Conservation (phyloP, 1,284 basidiomycete genomes). For the Tremellales sp. region DNA sequence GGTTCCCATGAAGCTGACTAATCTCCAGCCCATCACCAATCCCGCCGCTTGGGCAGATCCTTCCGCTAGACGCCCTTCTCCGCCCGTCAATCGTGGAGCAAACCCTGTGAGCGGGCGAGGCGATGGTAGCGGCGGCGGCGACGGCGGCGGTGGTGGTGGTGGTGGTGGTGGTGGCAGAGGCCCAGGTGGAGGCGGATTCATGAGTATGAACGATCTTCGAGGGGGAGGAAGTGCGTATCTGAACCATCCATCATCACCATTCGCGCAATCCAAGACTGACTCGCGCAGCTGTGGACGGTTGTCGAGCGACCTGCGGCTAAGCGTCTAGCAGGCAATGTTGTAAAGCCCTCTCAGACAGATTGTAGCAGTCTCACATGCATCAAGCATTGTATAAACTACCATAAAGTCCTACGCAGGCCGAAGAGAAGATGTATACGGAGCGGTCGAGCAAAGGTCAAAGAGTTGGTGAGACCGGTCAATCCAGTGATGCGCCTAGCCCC, state of each 20-base stretch:
- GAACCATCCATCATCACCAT: no score
- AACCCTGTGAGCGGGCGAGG: slow-evolving; percentile 9
- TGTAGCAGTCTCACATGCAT: neutral
- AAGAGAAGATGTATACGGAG: neutral
- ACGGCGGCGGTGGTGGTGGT: slow-evolving; percentile 11
- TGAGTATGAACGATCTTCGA: slow-evolving; percentile 6
- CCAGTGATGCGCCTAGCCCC: neutral
- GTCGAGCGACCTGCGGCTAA: neutral
- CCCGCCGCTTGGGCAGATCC: slow-evolving; percentile 25
- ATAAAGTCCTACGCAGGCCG: neutral
- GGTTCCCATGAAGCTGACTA: neutral
- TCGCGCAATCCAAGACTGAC: neutral
- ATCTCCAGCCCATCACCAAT: slow-evolving; percentile 29
- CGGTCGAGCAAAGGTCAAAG: neutral
- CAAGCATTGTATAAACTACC: neutral
- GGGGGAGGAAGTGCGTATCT: neutral
- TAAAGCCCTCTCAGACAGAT: neutral
- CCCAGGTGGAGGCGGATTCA: slow-evolving; percentile 34
- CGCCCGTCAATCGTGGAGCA: neutral
- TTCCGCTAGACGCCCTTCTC: slow-evolving; percentile 3
- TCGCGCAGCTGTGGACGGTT: neutral
- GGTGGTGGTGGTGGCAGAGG: no score
- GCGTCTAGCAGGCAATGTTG: neutral
- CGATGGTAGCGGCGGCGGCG: slow-evolving; percentile 15
- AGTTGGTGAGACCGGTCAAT: neutral